Evolutionary conservation across 2,329 filamentous ascomycete species (phyloP).

Genomic region (Esteya vermicola): DNA sequence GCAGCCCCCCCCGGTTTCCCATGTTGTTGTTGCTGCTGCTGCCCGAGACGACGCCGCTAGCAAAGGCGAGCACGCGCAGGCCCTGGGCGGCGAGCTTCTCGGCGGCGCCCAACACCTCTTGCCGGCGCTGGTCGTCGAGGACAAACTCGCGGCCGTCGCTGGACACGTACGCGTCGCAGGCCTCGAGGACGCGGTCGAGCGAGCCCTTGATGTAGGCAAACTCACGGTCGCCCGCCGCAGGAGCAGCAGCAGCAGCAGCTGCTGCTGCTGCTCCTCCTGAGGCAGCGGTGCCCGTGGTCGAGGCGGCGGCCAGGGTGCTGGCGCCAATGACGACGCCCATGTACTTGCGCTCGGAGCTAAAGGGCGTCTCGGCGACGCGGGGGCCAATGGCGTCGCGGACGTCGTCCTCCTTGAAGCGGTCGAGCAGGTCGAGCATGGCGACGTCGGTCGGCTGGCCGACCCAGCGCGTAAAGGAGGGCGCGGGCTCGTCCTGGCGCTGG

Average conservation of each 20-base stretch:
- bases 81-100: conserved; percentile 81
- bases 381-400: conserved; percentile 74
- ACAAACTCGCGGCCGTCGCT: conserved; percentile 76
- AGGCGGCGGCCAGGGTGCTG: too few species aligned
- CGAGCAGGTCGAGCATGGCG: conserved; percentile 86
- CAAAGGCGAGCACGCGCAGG: conserved; percentile 82
- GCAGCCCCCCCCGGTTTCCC: conserved; percentile 19
- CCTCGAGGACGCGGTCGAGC: conserved; percentile 69
- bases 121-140: conserved; percentile 59
- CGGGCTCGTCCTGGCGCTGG: conserved; percentile 45
- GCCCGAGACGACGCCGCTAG: conserved; percentile 72
- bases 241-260: conserved; percentile 6
- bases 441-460: conserved; percentile 95
- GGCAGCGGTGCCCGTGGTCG: too few species aligned
- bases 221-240: conserved; percentile 47
- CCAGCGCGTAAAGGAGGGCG: conserved; percentile 65
- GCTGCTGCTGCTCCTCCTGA: too few species aligned
- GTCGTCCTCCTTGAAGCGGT: conserved; percentile 83
- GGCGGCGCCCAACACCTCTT: conserved; percentile 65
- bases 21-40: too few species aligned
- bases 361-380: conserved; percentile 75
- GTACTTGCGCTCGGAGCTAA: conserved; percentile 97
- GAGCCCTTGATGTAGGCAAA: conserved; percentile 94
- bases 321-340: conserved; percentile 85
- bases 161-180: conserved; percentile 84